Evolutionary conservation across 2,329 filamentous ascomycete species (phyloP).

Genomic region (Penicillium sp.): DNA sequence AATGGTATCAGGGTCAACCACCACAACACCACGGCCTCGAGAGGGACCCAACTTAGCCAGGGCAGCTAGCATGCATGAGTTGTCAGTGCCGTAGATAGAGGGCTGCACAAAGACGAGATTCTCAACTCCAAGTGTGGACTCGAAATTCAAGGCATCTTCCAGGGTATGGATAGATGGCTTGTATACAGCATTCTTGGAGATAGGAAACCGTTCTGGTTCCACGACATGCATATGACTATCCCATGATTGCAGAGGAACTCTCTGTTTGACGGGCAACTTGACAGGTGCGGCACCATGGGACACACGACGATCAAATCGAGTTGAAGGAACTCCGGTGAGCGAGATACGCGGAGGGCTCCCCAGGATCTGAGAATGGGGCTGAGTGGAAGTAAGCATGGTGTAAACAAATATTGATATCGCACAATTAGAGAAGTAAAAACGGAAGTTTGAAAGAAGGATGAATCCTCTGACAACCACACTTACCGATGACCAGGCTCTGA

Average conservation of each 20-base stretch:
- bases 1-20: slow-evolving; percentile 55
- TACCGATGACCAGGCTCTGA: slow-evolving; percentile 19
- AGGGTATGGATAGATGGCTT: slow-evolving; percentile 55
- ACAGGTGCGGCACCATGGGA: slow-evolving; percentile 13
- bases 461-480: slow-evolving; percentile 10
- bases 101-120: slow-evolving; percentile 66
- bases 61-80: slow-evolving; percentile 62
- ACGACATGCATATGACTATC: slow-evolving; percentile 69
- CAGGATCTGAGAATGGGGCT: slow-evolving; percentile 24
- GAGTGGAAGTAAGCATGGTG: slow-evolving; percentile 31
- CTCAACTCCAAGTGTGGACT: slow-evolving; percentile 54
- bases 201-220: slow-evolving; percentile 56
- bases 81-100: slow-evolving; percentile 65
- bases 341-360: slow-evolving; percentile 21
- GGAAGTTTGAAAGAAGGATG: background rate
- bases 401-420: background rate
- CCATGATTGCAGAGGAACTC: slow-evolving; percentile 52
- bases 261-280: slow-evolving; percentile 23
- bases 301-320: slow-evolving; percentile 13
- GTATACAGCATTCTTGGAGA: slow-evolving; percentile 57
- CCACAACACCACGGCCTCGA: slow-evolving; percentile 60
- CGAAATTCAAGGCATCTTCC: slow-evolving; percentile 56
- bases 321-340: slow-evolving; percentile 12
- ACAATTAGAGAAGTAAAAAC: background rate
- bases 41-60: slow-evolving; percentile 54